Base-by-base conservation (phyloP, 352 stramenopile genomes). In the Nothophytophthora sp. region DNA sequence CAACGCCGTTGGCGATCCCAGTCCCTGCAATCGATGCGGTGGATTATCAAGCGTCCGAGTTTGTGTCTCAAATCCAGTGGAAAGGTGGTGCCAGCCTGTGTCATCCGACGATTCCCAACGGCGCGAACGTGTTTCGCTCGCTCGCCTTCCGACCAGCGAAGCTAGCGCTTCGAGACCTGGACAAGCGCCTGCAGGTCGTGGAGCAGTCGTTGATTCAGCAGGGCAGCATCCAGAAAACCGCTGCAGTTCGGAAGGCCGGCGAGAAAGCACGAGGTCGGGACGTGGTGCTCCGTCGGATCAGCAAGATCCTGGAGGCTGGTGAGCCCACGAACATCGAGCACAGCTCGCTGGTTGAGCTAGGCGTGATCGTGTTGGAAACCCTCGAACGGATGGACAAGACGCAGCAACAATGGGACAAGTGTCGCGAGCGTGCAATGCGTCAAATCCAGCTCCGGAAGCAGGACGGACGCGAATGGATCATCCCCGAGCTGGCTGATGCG, bases 331-430 rank as follows among this genome's bases (percentile, higher is more conserved):
- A 73, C 32, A 53, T 60, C 0, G 72, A 88, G 46, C 52, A 86
- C 50, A 81, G 59, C 52, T 70, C 78, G 12, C 53, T 92, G 12
- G 47, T 92, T 50, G 75, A 92, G 68, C 64, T 92, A 3, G 82
- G 73, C 15, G 68, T 90, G 34, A 74, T 90, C 25, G 67, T 92
- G 4, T 60, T 92, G 10, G 82, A 92, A 55, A 86, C 82, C 0
- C 44, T 92, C 12, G 79, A 90, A 48, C 73, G 82, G 18, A 90
- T 92, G 75, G 79, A 88, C 27, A 24, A 50, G 12, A 57, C 41
- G 1, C 75, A 89, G 22, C 37, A 51, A 10, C 50, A 53, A 25
- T 88, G 77, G 77, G 71, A 90, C 50, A 63, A 62, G 40, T 88
- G 71, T 18, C 75, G 60, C 12, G 63, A 86, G 24, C 73, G 70